A percentile compares a stretch with the other conserved stretches of the same genome.
Conservation (phyloP, 169 alveolate genomes). For the Eimeria praecox region DNA sequence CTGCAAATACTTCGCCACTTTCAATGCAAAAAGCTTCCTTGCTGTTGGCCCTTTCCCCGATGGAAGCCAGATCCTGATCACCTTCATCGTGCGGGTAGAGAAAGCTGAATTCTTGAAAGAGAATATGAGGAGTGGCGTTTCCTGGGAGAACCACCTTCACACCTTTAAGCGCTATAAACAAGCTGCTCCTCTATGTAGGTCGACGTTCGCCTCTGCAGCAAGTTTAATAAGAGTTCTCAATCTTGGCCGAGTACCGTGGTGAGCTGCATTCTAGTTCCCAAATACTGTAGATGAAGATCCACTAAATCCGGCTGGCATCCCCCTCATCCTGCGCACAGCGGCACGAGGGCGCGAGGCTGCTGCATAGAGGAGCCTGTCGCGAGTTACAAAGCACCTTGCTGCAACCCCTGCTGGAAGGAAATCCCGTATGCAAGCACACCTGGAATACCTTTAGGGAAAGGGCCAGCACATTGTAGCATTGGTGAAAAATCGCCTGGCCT, state of each 20-base stretch:
- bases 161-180: no score
- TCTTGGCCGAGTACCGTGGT: background rate
- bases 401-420: background rate
- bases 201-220: no score
- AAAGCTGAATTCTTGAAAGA: background rate
- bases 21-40: background rate
- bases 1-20: no score
- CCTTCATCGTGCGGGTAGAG: background rate
- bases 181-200: no score
- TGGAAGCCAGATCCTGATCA: background rate
- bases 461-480: background rate
- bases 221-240: background rate
- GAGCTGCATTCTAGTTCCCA: background rate
- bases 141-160: no score
- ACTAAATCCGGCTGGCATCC: background rate
- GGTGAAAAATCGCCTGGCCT: background rate
- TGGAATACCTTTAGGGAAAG: background rate
- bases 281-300: background rate
- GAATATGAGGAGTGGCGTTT: background rate
- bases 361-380: background rate
- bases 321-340: background rate
- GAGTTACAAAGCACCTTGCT: background rate
- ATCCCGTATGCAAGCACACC: background rate
- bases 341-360: background rate
- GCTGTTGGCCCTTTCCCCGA: no score